Evolutionary conservation across 2,329 filamentous ascomycete genomes (phyloP).

Genomic region (Ceratocystis albifundus): DNA sequence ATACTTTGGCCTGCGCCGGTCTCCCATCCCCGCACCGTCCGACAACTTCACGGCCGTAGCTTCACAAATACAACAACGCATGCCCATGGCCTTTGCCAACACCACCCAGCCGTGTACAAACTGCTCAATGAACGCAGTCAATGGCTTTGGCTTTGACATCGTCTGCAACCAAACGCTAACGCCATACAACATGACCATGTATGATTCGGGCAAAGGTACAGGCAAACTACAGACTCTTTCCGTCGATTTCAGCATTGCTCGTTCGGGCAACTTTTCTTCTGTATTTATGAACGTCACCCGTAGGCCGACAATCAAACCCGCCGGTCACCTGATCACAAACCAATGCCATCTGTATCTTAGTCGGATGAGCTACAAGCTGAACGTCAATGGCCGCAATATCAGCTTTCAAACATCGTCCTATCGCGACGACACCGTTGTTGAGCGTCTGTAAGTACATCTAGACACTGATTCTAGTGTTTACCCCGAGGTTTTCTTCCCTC

Average conservation of each 20-base stretch:
- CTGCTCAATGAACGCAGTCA: neutral
- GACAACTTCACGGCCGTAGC: neutral
- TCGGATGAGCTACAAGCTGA: neutral
- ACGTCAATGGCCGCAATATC: neutral
- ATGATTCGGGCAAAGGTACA: neutral
- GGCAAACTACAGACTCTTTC: neutral
- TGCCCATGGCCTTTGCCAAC: neutral
- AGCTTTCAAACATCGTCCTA: neutral
- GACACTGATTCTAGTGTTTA: neutral
- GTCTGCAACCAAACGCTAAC: neutral
- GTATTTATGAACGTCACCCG: neutral
- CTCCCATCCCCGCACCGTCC: neutral
- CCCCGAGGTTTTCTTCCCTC: neutral
- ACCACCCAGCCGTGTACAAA: neutral
- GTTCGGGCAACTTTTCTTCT: neutral
- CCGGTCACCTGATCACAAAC: neutral
- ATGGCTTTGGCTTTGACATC: neutral
- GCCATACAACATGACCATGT: neutral
- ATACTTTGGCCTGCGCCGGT: neutral
- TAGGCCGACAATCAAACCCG: neutral
- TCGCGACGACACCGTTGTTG: neutral
- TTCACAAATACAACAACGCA: neutral
- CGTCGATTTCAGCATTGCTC: neutral
- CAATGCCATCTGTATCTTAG: neutral
- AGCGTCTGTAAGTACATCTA: neutral